These are phyloP conservation scores for Sesbania bispinosa DNA, from an alignment of 306 rosid species.

Conservation along the genomic window DNA sequence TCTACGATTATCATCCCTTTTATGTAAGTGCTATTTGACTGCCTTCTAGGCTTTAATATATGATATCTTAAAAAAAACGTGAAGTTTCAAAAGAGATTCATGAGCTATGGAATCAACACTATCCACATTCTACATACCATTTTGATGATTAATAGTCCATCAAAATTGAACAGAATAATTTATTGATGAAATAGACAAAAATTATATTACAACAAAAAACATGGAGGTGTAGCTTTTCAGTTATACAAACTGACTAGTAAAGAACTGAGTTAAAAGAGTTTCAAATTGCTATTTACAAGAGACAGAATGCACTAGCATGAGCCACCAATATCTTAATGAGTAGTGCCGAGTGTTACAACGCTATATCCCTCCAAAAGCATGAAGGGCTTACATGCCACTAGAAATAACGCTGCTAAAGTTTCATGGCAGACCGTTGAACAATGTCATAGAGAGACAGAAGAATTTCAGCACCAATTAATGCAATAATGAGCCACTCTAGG, in stretches of 20 bases:
- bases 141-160: not conserved
- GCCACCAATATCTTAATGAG: constrained; percentile 4
- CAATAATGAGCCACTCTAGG: constrained; percentile 95
- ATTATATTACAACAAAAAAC: not conserved
- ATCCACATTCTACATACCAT: not conserved
- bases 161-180: not conserved
- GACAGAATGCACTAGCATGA: no score
- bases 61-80: no score
- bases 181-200: not conserved
- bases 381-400: no score
- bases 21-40: no score
- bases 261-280: not conserved
- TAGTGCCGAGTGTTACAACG: not conserved
- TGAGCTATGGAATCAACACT: not conserved
- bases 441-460: constrained; percentile 86
- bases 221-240: not conserved
- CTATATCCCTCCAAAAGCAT: not conserved
- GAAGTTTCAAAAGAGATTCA: no score
- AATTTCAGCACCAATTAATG: constrained; percentile 89
- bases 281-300: constrained; percentile 27
- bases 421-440: constrained; percentile 58
- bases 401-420: constrained; percentile 42
- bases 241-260: constrained; percentile 8
- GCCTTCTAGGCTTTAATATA: no score
- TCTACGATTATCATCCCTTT: no score